A percentile compares a stretch with the other conserved stretches of the same genome.
Evolutionary conservation across 768 basidiomycete species (phyloP).

Genomic region (Termitomyces sp.): DNA sequence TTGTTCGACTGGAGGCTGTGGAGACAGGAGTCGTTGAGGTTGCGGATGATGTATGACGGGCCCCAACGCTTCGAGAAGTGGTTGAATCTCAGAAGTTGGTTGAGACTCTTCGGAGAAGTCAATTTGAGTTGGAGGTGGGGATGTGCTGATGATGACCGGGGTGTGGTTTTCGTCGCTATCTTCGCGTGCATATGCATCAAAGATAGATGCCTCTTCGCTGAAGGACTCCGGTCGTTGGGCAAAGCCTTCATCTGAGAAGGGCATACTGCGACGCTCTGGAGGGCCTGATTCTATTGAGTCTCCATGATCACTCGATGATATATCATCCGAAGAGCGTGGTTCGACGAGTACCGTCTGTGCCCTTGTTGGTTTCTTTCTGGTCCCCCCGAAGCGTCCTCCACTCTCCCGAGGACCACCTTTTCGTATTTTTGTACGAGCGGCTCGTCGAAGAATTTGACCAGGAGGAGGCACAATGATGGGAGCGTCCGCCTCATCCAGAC

Average conservation of each 20-base stretch:
- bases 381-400: slow-evolving; percentile 68
- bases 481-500: slow-evolving; percentile 80
- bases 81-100: slow-evolving; percentile 24
- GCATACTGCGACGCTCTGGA: slow-evolving; percentile 32
- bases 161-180: slow-evolving; percentile 39
- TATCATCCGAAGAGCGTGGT: slow-evolving; percentile 61
- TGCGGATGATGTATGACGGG: slow-evolving; percentile 62
- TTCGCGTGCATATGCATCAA: slow-evolving; percentile 70
- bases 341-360: slow-evolving; percentile 27
- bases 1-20: slow-evolving; percentile 30
- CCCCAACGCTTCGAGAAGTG: slow-evolving; percentile 28
- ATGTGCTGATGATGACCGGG: slow-evolving; percentile 25
- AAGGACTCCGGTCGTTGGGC: slow-evolving; percentile 62
- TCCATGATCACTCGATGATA: slow-evolving; percentile 67
- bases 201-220: slow-evolving; percentile 77
- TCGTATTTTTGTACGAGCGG: slow-evolving; percentile 93
- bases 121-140: slow-evolving; percentile 17
- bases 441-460: slow-evolving; percentile 83
- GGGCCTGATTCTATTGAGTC: slow-evolving; percentile 36
- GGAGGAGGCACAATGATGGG: slow-evolving; percentile 89
- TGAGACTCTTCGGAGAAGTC: slow-evolving; percentile 14
- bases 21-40: slow-evolving; percentile 48
- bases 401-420: slow-evolving; percentile 78
- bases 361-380: slow-evolving; percentile 31
- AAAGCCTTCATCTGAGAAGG: slow-evolving; percentile 43